phyloP scores from a whole-genome alignment of 225 moss, liverwort and hornwort genomes.

The Polytrichum commune region DNA sequence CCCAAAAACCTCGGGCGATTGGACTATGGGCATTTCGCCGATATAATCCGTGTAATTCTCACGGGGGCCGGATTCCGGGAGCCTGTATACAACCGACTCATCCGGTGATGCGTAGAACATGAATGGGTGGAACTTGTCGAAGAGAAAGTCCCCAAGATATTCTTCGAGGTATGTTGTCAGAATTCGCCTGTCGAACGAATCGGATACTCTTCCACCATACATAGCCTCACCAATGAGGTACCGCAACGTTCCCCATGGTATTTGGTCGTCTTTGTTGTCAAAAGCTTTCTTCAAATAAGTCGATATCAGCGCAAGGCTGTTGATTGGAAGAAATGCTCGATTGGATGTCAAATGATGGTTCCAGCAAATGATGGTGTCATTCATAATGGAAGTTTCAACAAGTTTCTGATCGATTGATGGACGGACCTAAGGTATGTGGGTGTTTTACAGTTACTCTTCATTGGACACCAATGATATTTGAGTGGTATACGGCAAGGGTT shows the following conservation, averaged over 20 bases:
- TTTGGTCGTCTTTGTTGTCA: slow-evolving; percentile 91
- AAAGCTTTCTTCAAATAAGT: slow-evolving; percentile 86
- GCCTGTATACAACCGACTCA: slow-evolving; percentile 50
- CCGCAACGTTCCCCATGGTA: slow-evolving; percentile 85
- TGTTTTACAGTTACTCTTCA: not conserved
- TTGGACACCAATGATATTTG: too few species aligned
- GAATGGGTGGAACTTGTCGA: slow-evolving; percentile 87
- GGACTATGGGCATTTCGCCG: slow-evolving; percentile 73
- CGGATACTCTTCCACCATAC: slow-evolving; percentile 92
- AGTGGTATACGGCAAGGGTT: too few species aligned
- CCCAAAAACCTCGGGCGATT: slow-evolving; percentile 87
- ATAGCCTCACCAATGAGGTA: slow-evolving; percentile 97
- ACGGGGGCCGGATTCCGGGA: slow-evolving; percentile 53
- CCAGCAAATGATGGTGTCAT: too few species aligned
- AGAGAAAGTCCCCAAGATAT: slow-evolving; percentile 86
- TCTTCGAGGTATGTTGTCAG: slow-evolving; percentile 86
- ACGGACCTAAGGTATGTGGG: too few species aligned
- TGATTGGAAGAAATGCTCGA: too few species aligned
- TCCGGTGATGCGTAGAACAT: slow-evolving; percentile 54
- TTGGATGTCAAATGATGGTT: too few species aligned
- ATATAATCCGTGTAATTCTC: slow-evolving; percentile 60
- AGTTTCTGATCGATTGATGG: too few species aligned
- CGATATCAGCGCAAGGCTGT: slow-evolving; percentile 83
- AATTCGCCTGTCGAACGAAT: slow-evolving; percentile 85
- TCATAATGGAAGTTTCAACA: too few species aligned